These are phyloP conservation scores for Dendryphion nanum DNA, from an alignment of 2,329 filamentous ascomycete genomes.

Conservation along the genomic window DNA sequence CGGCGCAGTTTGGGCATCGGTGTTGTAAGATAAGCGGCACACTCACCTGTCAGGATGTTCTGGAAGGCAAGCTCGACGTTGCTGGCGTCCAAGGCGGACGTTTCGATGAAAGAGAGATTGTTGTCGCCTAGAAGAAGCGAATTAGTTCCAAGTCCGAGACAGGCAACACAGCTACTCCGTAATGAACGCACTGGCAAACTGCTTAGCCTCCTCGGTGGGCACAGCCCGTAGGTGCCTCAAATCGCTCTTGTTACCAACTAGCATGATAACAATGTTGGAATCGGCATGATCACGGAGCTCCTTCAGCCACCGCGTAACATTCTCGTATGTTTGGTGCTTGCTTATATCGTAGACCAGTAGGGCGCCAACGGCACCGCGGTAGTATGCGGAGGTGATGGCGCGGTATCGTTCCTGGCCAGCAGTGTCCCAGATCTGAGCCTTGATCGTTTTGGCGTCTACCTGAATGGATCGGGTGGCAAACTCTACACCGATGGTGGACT, in stretches of 20 bases:
- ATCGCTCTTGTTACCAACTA: slow-evolving; percentile 99
- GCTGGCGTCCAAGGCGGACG: slow-evolving; percentile 95
- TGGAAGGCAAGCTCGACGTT: slow-evolving; percentile 99
- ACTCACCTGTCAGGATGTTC: slow-evolving; percentile 93
- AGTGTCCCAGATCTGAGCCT: slow-evolving; percentile 99
- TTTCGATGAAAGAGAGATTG: slow-evolving; percentile 98
- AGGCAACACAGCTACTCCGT: slow-evolving; percentile 37
- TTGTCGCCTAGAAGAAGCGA: slow-evolving; percentile 70
- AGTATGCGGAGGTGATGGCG: slow-evolving; percentile 98
- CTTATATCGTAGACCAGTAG: slow-evolving; percentile 99
- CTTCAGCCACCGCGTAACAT: slow-evolving; percentile 98
- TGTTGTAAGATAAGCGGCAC: no score
- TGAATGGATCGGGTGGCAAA: slow-evolving; percentile 98
- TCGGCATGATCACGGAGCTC: slow-evolving; percentile 97
- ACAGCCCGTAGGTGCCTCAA: slow-evolving; percentile 96
- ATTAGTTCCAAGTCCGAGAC: slow-evolving; percentile 14
- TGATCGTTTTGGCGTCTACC: slow-evolving; percentile 99
- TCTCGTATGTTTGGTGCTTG: slow-evolving; percentile 99
- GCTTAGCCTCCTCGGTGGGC: slow-evolving; percentile 95
- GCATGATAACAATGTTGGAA: slow-evolving; percentile 99
- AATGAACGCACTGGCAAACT: slow-evolving; percentile 78
- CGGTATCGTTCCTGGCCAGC: slow-evolving; percentile 98
- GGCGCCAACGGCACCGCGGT: slow-evolving; percentile 94
- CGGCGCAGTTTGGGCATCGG: no score
- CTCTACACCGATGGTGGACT: slow-evolving; percentile 99